phyloP scores from a whole-genome alignment of 2,329 filamentous ascomycete species.

The Colletotrichum somersetense region DNA sequence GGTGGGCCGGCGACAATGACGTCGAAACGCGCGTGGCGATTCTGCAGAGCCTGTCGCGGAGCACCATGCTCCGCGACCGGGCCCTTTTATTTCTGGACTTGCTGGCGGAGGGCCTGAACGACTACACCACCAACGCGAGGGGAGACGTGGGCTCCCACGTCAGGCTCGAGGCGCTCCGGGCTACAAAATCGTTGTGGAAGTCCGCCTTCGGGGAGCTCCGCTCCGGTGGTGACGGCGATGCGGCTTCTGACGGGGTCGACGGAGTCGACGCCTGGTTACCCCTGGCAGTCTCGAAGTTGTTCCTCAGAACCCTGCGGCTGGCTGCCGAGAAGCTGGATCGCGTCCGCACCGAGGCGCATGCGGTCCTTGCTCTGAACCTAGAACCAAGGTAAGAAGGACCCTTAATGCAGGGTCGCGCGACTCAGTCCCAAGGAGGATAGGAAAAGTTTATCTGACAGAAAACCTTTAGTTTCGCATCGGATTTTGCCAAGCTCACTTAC shows the following conservation, averaged over 20 bases:
- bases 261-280: constrained; percentile 43
- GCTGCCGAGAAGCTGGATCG: constrained; percentile 92
- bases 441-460: constrained; percentile 42
- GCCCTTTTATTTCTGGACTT: constrained; percentile 58
- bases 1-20: constrained; percentile 65
- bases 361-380: constrained; percentile 62
- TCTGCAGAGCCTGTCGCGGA: constrained; percentile 65
- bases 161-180: constrained; percentile 82
- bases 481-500: constrained; percentile 58
- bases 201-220: constrained; percentile 39
- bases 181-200: constrained; percentile 74
- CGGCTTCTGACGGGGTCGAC: constrained; percentile 16
- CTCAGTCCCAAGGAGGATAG: background rate
- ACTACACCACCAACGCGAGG: constrained; percentile 90
- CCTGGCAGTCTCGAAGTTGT: constrained; percentile 55
- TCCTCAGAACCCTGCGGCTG: constrained; percentile 72
- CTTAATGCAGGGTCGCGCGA: background rate
- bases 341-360: constrained; percentile 77
- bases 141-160: constrained; percentile 93
- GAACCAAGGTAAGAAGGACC: constrained; percentile 57
- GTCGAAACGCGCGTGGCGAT: constrained; percentile 68
- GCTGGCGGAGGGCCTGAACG: constrained; percentile 75
- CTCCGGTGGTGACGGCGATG: background rate
- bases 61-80: constrained; percentile 58
- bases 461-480: constrained; percentile 50